Conservation (phyloP, 345 rosid species). For the Acer saccharum region DNA sequence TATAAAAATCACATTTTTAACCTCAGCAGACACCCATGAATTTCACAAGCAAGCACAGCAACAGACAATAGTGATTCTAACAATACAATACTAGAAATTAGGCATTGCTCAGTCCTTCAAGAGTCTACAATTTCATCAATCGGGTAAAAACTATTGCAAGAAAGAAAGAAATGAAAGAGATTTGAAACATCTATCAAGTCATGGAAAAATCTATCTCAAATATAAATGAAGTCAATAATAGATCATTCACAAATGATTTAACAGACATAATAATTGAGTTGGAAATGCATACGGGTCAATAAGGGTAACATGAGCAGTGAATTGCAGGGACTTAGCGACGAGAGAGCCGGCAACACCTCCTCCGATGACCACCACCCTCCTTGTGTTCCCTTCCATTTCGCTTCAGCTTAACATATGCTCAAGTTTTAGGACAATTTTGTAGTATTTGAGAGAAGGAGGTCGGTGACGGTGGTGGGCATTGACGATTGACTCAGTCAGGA, state of each 20-base stretch:
- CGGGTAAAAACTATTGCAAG: too few species aligned
- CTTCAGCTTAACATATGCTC: neutral
- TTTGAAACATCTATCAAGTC: neutral
- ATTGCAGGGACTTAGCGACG: slow-evolving; percentile 55
- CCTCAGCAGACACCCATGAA: neutral
- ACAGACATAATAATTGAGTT: neutral
- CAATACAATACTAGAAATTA: too few species aligned
- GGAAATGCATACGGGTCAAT: slow-evolving; percentile 57
- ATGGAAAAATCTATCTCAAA: too few species aligned
- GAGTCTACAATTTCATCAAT: too few species aligned
- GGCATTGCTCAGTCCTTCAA: too few species aligned
- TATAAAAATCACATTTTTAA: neutral
- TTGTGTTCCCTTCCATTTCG: slow-evolving; percentile 23
- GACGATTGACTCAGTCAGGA: neutral
- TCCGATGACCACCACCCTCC: slow-evolving; percentile 56
- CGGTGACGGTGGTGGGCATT: neutral
- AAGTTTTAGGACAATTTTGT: too few species aligned
- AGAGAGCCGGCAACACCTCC: slow-evolving; percentile 69
- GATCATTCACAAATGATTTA: neutral
- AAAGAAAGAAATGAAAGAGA: neutral
- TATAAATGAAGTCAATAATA: neutral
- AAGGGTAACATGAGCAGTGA: slow-evolving; percentile 60
- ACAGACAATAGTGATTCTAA: too few species aligned
- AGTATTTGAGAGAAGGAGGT: neutral
- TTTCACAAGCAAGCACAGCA: neutral